A percentile compares a stretch with the other conserved stretches of the same genome.
phyloP scores from a whole-genome alignment of 2,329 filamentous ascomycete genomes.

The Aspergillus candidus region DNA sequence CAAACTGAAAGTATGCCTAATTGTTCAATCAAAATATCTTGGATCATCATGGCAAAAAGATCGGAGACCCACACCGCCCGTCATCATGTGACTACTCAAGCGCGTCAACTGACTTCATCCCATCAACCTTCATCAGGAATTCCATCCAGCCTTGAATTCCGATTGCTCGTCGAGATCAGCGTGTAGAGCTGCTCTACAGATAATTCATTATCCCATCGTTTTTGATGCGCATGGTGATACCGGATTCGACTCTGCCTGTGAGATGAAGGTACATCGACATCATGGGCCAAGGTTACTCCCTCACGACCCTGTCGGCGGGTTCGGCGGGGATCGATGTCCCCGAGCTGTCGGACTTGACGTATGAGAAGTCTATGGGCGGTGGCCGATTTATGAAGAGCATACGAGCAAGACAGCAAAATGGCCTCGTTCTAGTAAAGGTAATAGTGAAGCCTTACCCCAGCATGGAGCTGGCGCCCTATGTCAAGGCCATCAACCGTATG shows the following conservation, averaged over 20 bases:
- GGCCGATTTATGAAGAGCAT: slow-evolving; percentile 97
- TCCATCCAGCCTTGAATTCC: not conserved
- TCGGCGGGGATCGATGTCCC: slow-evolving; percentile 90
- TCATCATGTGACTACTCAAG: slow-evolving; percentile 7
- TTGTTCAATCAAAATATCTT: not conserved
- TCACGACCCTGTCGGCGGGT: slow-evolving; percentile 84
- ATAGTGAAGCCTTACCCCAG: slow-evolving; percentile 85
- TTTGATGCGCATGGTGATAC: not conserved
- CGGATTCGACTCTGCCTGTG: slow-evolving; percentile 6
- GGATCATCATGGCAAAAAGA: not conserved
- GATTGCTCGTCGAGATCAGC: not conserved
- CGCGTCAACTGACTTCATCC: slow-evolving; percentile 5
- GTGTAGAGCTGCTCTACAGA: not conserved
- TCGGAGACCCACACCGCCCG: slow-evolving; percentile 5
- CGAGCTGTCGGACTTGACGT: slow-evolving; percentile 81
- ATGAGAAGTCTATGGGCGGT: slow-evolving; percentile 86
- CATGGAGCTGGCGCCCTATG: slow-evolving; percentile 74
- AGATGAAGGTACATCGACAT: slow-evolving; percentile 30
- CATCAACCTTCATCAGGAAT: not conserved
- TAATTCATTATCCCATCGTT: not conserved
- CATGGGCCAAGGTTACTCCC: slow-evolving; percentile 97
- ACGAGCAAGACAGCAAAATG: slow-evolving; percentile 80
- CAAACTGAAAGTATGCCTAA: too few relatives aligned
- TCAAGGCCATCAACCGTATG: slow-evolving; percentile 68
- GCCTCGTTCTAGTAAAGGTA: slow-evolving; percentile 87